phyloP scores from a whole-genome alignment of 163 green algal genomes.

The Smithsoniella earleae region DNA sequence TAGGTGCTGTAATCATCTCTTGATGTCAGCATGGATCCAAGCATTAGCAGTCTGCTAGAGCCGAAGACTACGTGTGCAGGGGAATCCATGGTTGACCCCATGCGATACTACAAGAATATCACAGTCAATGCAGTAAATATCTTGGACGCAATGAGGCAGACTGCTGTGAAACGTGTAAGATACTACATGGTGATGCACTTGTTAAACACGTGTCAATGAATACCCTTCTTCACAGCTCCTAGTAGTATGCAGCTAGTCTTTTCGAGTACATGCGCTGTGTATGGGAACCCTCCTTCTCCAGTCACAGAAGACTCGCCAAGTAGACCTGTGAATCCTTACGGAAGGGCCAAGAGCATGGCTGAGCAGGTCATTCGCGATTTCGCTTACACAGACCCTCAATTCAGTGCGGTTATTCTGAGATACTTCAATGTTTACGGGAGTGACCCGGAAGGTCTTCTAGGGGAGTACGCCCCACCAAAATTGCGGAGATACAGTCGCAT shows the following conservation, averaged over 20 bases:
- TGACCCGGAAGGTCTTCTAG: conserved; percentile 50
- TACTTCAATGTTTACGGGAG: conserved; percentile 72
- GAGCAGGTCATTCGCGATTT: conserved; percentile 40
- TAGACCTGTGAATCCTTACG: conserved; percentile 63
- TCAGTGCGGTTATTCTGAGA: conserved; percentile 46
- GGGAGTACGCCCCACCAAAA: conserved; percentile 50
- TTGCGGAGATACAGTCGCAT: conserved; percentile 54
- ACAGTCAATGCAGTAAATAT: conserved; percentile 60
- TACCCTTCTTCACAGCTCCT: no score
- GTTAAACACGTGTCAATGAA: no score
- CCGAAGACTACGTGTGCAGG: no score
- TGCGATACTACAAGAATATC: conserved; percentile 67
- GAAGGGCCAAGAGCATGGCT: conserved; percentile 48
- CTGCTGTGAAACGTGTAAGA: conserved; percentile 35
- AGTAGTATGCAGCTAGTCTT: conserved; percentile 49
- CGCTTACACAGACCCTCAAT: conserved; percentile 14
- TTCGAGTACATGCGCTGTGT: conserved; percentile 50
- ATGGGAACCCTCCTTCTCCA: conserved; percentile 52
- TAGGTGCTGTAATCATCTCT: no score
- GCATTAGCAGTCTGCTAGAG: no score
- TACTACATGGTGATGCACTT: no score
- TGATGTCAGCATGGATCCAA: no score
- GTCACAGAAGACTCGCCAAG: conserved; percentile 52
- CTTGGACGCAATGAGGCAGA: conserved; percentile 46
- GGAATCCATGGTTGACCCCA: conserved; percentile 54